Base-by-base conservation (phyloP, 345 rosid genomes). In the Alliaria petiolata region DNA sequence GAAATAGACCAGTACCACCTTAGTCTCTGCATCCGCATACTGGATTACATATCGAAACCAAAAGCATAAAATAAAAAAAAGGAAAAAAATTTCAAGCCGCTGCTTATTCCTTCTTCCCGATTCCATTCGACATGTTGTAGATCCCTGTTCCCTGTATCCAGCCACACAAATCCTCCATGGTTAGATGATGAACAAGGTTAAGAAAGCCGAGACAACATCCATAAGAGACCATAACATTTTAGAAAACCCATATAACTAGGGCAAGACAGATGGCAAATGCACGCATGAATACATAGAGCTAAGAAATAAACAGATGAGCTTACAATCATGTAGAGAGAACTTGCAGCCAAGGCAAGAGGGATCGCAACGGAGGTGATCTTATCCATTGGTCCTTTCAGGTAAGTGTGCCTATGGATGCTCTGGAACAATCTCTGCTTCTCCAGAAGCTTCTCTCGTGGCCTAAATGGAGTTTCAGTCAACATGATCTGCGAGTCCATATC, bases 291-390 rank as follows among this genome's bases (percentile, higher is more conserved):
- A 33, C 6, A 7, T 25, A 43, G 10, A 28, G 58, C 3, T 31
- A 16, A 26, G 33, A 36, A 25, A 22, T n/a, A 7, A 20, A 6
- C 26, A 46, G 19, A 50, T 14, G 36, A 63, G 80, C 97, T 87
- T 81, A 93, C 98, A 57, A 88, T 88, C 72, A 91, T 80, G 78
- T 31, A 93, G 49, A 88, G 44, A 22, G 87, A 28, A 52, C 70
- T 69, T 15, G 61, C 93, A 3, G 92, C 95, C 76, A 95, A 83
- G 22, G 92, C 87, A 39, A 79, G 26, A 22, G 96, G 97, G 73
- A 89, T 91, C 15, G 95, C 97, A 19, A 91, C 89, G 2, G 99
- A 91, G 61, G 96, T 88, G 80, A 95, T 57, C 87, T 81, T 91
- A 69, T 95, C 99, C 26, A 70, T 56, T 25, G 84, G 96, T 35